Evolutionary conservation across 306 rosid species (phyloP), one percentile per base, ranked within the genome.

Genomic region (Sechiopsis laciniata): DNA sequence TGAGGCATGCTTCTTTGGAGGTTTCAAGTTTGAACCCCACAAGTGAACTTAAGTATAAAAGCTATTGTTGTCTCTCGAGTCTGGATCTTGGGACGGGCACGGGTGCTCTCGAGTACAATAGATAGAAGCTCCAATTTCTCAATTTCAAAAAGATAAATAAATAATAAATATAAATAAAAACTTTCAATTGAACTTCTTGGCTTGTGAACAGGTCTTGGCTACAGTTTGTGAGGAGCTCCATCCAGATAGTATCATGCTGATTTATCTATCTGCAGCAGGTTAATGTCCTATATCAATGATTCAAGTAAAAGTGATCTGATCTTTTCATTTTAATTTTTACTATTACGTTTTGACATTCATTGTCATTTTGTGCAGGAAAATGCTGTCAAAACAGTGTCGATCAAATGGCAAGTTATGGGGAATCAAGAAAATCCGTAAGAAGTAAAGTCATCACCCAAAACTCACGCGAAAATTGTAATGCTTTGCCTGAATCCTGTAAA

Each of bases 211-310:
- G 99, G 92, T 91, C 81, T 76, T 95, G 95, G 99, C 99, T 14
- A 91, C 97, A 74, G 83, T 91, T 80, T 95, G 95, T 60, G 97
- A 95, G 88, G 97, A 95, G 80, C 96, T 95, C 48, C 92, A 88
- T 56, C 83, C 88, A 59, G 97, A 95, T 83, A 77, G 97, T 77
- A 75, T 95, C 24, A 87, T 89, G 82, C 92, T 95, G 61, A 74
- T 91, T 63, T 91, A 95, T 80, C 85, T 95, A 59, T 88, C 99
- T 55, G 96, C 96, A 75, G 85, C 99, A 89, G 99, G 99, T 95
- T 72, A 73, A 63, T 56, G 77, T 75, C 85, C 40, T 57, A 7
- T 75, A 72, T 78, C 46, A 48, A 52, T 35, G 53, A 58, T 75
- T 76, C 77, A 70, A 63, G 66, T 46, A 74, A 60, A 78, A 73